Evolutionary conservation across 306 rosid genomes (phyloP).

Genomic region (Delonix regia): DNA sequence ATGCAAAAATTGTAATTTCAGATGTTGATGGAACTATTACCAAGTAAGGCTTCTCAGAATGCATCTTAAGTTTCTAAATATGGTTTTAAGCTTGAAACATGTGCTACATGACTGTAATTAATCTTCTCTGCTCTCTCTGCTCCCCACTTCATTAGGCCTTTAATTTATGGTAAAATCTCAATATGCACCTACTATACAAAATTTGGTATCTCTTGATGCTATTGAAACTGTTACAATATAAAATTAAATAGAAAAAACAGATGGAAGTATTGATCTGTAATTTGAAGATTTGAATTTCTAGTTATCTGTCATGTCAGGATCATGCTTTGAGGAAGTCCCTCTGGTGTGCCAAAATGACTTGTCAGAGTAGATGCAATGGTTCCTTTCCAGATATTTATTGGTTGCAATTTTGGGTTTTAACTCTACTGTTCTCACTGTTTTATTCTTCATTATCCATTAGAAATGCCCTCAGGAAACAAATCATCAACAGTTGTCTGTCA

Average conservation of each 20-base stretch:
- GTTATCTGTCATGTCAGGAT: neutral
- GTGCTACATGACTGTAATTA: constrained; percentile 10
- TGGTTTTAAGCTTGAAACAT: constrained; percentile 34
- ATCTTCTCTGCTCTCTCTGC: constrained; percentile 19
- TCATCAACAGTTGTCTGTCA: neutral
- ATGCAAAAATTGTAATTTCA: constrained; percentile 91
- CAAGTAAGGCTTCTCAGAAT: constrained; percentile 62
- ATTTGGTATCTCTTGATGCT: constrained; percentile 28
- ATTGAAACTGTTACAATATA: constrained; percentile 1
- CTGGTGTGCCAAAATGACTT: constrained; percentile 17
- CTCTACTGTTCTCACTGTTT: neutral
- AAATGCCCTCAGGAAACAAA: neutral
- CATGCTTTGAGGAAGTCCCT: neutral
- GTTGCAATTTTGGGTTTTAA: neutral
- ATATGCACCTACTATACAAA: constrained; percentile 3
- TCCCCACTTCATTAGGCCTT: constrained; percentile 18
- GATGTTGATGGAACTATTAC: constrained; percentile 99
- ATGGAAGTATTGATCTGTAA: constrained; percentile 17
- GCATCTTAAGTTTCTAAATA: constrained; percentile 7
- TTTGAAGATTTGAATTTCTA: neutral
- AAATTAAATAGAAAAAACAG: neutral
- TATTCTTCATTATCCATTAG: neutral
- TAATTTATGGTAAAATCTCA: constrained; percentile 18
- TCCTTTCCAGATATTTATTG: neutral
- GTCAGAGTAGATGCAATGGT: neutral